A percentile compares a stretch with the other conserved stretches of the same genome.
Evolutionary conservation across 2,329 filamentous ascomycete species (phyloP).

Genomic region (Paecilomyces formosus): DNA sequence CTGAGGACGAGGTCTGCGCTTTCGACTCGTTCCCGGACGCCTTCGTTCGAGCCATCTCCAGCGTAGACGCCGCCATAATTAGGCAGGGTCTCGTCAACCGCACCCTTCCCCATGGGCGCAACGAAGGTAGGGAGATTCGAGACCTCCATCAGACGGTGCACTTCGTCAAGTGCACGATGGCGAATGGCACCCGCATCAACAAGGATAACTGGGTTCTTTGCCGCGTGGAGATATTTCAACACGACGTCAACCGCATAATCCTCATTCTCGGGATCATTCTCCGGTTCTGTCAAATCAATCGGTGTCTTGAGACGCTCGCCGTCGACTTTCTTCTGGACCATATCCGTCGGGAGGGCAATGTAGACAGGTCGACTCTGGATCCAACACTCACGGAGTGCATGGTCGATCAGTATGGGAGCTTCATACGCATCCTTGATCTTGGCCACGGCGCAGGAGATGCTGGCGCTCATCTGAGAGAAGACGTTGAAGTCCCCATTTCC

Average conservation of each 20-base stretch:
- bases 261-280: slow-evolving; percentile 64
- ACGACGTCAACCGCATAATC: slow-evolving; percentile 77
- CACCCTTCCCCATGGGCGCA: slow-evolving; percentile 85
- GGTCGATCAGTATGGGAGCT: slow-evolving; percentile 68
- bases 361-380: slow-evolving; percentile 72
- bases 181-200: slow-evolving; percentile 78
- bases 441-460: slow-evolving; percentile 64
- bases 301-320: slow-evolving; percentile 62
- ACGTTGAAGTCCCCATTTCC: slow-evolving; percentile 75
- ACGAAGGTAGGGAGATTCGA: slow-evolving; percentile 74
- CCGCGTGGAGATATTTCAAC: slow-evolving; percentile 62
- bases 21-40: slow-evolving; percentile 32
- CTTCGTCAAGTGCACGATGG: slow-evolving; percentile 64
- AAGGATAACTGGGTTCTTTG: slow-evolving; percentile 68
- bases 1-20: slow-evolving; percentile 35
- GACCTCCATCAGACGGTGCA: slow-evolving; percentile 64
- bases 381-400: slow-evolving; percentile 67
- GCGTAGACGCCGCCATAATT: slow-evolving; percentile 80
- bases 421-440: slow-evolving; percentile 63
- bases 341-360: slow-evolving; percentile 74
- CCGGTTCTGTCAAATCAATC: slow-evolving; percentile 57
- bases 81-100: slow-evolving; percentile 67
- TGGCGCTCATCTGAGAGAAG: slow-evolving; percentile 68
- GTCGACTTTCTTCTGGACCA: slow-evolving; percentile 69
- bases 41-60: slow-evolving; percentile 62